Evolutionary conservation across 257 asterid species (phyloP).

Genomic region (Solanum pimpinellifolium): DNA sequence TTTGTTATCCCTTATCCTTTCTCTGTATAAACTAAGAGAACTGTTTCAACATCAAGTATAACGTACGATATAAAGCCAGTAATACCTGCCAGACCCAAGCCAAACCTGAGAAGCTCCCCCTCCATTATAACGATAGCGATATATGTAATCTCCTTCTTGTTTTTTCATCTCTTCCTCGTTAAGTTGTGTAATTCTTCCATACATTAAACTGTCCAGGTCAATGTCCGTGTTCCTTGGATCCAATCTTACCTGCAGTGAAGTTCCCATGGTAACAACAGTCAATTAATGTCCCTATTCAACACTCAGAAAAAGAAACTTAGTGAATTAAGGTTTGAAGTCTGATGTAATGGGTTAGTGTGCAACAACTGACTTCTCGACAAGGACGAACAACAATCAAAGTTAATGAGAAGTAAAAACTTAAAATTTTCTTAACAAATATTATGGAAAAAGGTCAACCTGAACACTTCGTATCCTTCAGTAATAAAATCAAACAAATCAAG

Average conservation of each 20-base stretch:
- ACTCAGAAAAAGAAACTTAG: background rate
- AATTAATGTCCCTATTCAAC: background rate
- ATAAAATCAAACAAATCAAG: background rate
- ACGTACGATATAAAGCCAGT: background rate
- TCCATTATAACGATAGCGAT: slow-evolving; percentile 83
- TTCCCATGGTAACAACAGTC: background rate
- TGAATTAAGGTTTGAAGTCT: background rate
- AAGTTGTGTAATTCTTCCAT: slow-evolving; percentile 45
- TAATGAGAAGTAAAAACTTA: background rate
- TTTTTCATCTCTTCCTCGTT: slow-evolving; percentile 81
- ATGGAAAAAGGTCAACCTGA: background rate
- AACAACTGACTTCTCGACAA: background rate
- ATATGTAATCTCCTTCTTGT: slow-evolving; percentile 92
- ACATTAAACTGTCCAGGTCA: slow-evolving; percentile 82
- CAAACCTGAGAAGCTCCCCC: slow-evolving; percentile 99
- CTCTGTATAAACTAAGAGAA: background rate
- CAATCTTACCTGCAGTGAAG: slow-evolving; percentile 49
- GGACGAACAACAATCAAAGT: background rate
- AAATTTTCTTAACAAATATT: background rate
- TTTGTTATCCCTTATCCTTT: background rate
- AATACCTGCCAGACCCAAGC: slow-evolving; percentile 98
- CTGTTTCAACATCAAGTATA: background rate
- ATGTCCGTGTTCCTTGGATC: slow-evolving; percentile 89
- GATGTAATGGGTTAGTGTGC: background rate
- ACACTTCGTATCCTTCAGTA: slow-evolving; percentile 1